Percentiles rank a stretch among this genome's conserved stretches.
These are phyloP conservation scores for Pseudogymnoascus sp. DNA, from an alignment of 2,329 filamentous ascomycete genomes.

Conservation along the genomic window DNA sequence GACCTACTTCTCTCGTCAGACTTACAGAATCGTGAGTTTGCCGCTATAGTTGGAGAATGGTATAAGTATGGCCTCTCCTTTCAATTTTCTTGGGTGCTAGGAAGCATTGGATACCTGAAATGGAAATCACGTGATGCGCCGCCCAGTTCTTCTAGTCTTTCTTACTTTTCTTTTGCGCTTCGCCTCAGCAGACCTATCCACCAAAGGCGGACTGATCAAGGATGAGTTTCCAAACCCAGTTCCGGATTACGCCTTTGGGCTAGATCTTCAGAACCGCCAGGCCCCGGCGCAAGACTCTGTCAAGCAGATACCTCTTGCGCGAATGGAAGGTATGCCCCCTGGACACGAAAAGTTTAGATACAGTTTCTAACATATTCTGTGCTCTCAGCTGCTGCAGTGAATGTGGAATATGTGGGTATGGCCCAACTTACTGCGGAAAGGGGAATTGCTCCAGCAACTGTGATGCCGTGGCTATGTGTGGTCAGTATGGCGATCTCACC, in stretches of 20 bases:
- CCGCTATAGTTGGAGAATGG: neutral
- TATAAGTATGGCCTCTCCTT: neutral
- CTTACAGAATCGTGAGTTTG: neutral
- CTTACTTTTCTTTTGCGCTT: neutral
- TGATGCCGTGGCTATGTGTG: conserved; percentile 29
- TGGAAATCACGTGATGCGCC: neutral
- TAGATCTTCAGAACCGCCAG: neutral
- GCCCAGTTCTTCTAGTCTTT: neutral
- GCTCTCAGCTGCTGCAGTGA: neutral
- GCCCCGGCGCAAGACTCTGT: neutral
- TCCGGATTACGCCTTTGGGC: neutral
- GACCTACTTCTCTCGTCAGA: neutral
- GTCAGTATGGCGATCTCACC: conserved; percentile 16
- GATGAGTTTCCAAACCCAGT: neutral
- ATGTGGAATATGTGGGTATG: conserved; percentile 16
- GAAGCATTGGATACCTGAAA: neutral
- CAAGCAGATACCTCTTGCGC: neutral
- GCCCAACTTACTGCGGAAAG: conserved; percentile 18
- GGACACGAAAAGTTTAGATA: neutral
- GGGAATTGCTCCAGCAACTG: conserved; percentile 21
- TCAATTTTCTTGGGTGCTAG: neutral
- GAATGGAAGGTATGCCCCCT: neutral
- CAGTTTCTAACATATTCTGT: neutral
- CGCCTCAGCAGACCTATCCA: neutral
- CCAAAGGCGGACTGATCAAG: neutral